These are phyloP conservation scores for Pythium aquatile DNA, from an alignment of 352 stramenopile genomes.

Conservation along the genomic window DNA sequence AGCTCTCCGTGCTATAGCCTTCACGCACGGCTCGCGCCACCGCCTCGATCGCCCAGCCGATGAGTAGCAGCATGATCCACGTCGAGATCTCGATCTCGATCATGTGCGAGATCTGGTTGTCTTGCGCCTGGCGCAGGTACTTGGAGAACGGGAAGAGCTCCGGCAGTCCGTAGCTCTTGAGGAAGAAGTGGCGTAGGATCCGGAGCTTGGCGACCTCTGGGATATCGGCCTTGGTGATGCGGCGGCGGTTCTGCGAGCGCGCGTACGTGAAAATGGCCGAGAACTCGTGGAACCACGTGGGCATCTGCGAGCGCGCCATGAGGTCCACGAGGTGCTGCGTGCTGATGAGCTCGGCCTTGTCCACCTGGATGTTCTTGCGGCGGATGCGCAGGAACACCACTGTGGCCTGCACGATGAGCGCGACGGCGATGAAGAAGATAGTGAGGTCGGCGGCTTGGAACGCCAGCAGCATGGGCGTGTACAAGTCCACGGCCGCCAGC, in stretches of 20 bases:
- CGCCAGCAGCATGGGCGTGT: slow-evolving; percentile 27
- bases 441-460: slow-evolving; percentile 38
- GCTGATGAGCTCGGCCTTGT: slow-evolving; percentile 31
- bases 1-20: slow-evolving; percentile 1
- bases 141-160: slow-evolving; percentile 61
- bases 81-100: slow-evolving; percentile 74
- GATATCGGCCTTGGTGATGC: neutral
- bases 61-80: slow-evolving; percentile 34
- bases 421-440: slow-evolving; percentile 34
- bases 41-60: slow-evolving; percentile 17
- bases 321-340: slow-evolving; percentile 27
- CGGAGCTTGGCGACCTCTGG: neutral
- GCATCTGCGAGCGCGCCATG: slow-evolving; percentile 7
- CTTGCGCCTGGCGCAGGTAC: slow-evolving; percentile 68
- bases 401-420: slow-evolving; percentile 32
- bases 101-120: slow-evolving; percentile 81
- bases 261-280: neutral
- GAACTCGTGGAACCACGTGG: slow-evolving; percentile 14
- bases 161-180: slow-evolving; percentile 23
- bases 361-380: slow-evolving; percentile 28
- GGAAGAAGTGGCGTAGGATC: slow-evolving; percentile 26
- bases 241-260: neutral
- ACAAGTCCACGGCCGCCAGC: slow-evolving; percentile 11
- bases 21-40: neutral
- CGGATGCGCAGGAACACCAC: slow-evolving; percentile 31